Base-by-base conservation (phyloP, 2,329 filamentous ascomycete genomes). In the Zalaria obscura region DNA sequence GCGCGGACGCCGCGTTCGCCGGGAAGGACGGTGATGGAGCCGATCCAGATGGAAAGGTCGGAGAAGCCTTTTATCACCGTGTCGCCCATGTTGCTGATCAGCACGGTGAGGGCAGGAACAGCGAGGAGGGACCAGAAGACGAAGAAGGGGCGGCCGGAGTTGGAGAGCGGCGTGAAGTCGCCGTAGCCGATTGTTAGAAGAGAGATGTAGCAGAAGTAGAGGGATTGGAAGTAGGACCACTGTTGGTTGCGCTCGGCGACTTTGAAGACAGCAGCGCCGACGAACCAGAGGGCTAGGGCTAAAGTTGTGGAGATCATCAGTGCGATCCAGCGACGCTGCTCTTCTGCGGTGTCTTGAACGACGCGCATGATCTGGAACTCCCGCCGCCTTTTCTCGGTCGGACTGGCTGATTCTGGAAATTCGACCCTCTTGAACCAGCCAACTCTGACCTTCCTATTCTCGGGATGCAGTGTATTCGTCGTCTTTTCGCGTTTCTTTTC, bases 171-270 rank as follows among this genome's bases (percentile, higher is more conserved):
- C 1, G 57, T 55, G 25, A 63, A 57, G 47, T 74, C 70, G 27
- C 72, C 71, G 46, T 75, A 75, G 2, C 72, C 71, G 36, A 75
- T 72, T 0, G 72, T 75, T 26, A 73, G 51, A 7, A 75, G 62
- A 4, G 63, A 65, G 0, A 64, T 66, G 48, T 70, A 75, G 4
- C 67, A 58, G 49, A 74, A 75, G 50, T 75, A 75, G 1, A 75
- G 52, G 0, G 64, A 56, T 4, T 64, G 52, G 44, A 73, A 73
- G 52, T 74, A 74, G 3, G 60, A 64, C 68, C 69, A 74, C 4
- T 54, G 55, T 41, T 67, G 57, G 40, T 63, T 54, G 29, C 57
- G 55, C 45, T 75, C 71, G 2, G 66, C 57, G 3, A 58, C 49
- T 54, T 57, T 61, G 54, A 75, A 75, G 6, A 74, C 59, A 1